Percentiles rank a stretch among this genome's conserved stretches.
These are phyloP conservation scores for Pseudogymnoascus sp. DNA, from an alignment of 2,329 filamentous ascomycete species.

Conservation along the genomic window DNA sequence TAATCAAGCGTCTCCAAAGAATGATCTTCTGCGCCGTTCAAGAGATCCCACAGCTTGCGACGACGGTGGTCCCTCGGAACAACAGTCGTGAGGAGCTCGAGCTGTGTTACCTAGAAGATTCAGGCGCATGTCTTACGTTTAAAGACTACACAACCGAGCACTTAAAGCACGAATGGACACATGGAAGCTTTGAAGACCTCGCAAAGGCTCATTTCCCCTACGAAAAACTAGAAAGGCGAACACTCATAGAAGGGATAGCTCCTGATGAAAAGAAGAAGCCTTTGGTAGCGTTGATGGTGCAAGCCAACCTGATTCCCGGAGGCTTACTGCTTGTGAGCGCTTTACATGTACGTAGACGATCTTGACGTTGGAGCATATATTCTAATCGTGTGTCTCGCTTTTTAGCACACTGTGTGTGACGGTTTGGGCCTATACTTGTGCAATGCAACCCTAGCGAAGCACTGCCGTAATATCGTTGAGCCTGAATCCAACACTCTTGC, in stretches of 20 bases:
- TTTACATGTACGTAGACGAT: constrained; percentile 9
- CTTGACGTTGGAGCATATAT: neutral
- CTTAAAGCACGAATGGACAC: neutral
- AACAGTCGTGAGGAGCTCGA: constrained; percentile 5
- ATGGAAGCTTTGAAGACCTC: constrained; percentile 10
- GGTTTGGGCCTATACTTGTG: constrained; percentile 2
- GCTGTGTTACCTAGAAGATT: neutral
- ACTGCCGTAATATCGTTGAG: neutral
- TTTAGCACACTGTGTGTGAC: constrained; percentile 3
- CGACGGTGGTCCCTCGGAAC: neutral
- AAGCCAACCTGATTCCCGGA: constrained; percentile 4
- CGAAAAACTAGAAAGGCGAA: neutral
- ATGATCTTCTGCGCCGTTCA: neutral
- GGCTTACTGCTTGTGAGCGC: neutral
- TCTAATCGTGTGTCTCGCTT: neutral
- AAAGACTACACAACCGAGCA: neutral
- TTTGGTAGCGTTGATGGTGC: neutral
- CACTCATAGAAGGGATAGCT: neutral
- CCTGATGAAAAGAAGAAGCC: neutral
- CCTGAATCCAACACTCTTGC: neutral
- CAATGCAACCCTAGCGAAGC: neutral
- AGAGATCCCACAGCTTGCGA: constrained; percentile 5
- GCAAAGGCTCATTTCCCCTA: neutral
- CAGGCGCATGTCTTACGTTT: neutral
- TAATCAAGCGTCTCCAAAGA: neutral